Evolutionary conservation across 805 yeast species (phyloP), one percentile per base, ranked within the genome.

Genomic region (Yarrowia bubula): DNA sequence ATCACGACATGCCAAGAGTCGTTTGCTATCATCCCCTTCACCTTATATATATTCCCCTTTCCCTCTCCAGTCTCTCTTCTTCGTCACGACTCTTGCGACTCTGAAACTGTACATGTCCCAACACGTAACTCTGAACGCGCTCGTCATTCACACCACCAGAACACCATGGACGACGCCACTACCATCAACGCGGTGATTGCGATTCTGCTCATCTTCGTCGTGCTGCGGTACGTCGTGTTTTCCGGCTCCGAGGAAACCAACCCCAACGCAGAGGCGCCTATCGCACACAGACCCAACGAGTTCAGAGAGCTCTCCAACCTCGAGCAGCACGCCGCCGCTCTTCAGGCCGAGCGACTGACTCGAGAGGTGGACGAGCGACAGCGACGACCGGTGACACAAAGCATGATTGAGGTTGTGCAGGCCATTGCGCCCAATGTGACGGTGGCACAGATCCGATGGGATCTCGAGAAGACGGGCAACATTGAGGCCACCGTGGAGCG

Each of bases 371-470:
- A 35, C 39, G 51, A 58, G 22, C 41, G 42, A 1, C 41, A 58
- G 31, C 48, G 51, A 8, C 64, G 64, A 18, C 64, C 51, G 6
- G 64, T 58, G 31, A 58, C 64, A 3, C 50, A 72, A 13, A 74
- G 68, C 51, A 93, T 93, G 98, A 80, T 93, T 48, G 95, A 88
- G 68, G 86, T 89, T 0, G 97, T 93, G 1, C 89, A 86, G 70
- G 85, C 91, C 46, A 79, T 93, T 65, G 96, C 92, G 0, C 97
- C 98, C 4, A 79, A 80, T 18, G 77, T 90, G 37, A 80, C 89
- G 1, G 81, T 76, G 4, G 89, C 83, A 8, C 96, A 89, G 72
- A 90, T 95, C 67, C 80, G 86, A 67, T 79, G 80, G 67, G 96
- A 89, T 73, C 81, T 95, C 67, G 85, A 86, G 71, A 79, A 84